These are phyloP conservation scores for Herpotrichia juniperi DNA, from an alignment of 2,329 filamentous ascomycete genomes.

Conservation along the genomic window DNA sequence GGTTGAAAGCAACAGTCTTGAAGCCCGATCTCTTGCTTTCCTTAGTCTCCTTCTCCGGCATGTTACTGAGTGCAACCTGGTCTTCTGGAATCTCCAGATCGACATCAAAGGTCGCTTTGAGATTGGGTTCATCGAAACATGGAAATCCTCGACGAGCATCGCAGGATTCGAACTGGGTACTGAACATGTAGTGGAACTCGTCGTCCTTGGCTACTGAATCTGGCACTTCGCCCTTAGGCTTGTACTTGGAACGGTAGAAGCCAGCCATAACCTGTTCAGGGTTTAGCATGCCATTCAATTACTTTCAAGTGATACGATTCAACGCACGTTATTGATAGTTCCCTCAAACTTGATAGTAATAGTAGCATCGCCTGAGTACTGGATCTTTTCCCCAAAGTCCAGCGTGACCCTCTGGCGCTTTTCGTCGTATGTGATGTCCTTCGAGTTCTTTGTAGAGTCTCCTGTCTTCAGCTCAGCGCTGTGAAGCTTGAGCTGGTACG, in stretches of 20 bases:
- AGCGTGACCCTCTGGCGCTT: conserved; percentile 84
- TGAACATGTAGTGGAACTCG: conserved; percentile 73
- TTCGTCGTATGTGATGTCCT: conserved; percentile 77
- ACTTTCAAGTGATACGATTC: too few relatives aligned
- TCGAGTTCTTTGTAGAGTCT: conserved; percentile 64
- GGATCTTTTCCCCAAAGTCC: conserved; percentile 74
- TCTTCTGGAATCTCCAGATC: conserved; percentile 89
- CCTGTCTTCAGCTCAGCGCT: conserved; percentile 67
- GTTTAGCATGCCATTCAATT: neutral
- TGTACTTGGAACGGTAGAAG: conserved; percentile 95
- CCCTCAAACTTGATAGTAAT: conserved; percentile 78
- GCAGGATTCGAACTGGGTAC: conserved; percentile 96
- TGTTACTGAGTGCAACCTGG: conserved; percentile 90
- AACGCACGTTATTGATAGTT: conserved; percentile 75
- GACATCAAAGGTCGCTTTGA: conserved; percentile 96
- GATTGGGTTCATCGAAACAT: conserved; percentile 96
- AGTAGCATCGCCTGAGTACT: conserved; percentile 68
- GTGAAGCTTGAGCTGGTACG: conserved; percentile 80
- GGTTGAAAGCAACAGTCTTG: conserved; percentile 89
- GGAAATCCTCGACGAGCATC: conserved; percentile 95
- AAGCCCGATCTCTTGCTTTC: conserved; percentile 72
- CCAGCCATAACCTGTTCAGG: conserved; percentile 70
- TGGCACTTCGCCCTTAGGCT: conserved; percentile 73
- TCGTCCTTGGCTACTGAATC: conserved; percentile 77
- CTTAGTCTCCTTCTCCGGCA: conserved; percentile 80